These are phyloP conservation scores for Dryas alaskensis DNA, from an alignment of 306 rosid species.

Conservation along the genomic window DNA sequence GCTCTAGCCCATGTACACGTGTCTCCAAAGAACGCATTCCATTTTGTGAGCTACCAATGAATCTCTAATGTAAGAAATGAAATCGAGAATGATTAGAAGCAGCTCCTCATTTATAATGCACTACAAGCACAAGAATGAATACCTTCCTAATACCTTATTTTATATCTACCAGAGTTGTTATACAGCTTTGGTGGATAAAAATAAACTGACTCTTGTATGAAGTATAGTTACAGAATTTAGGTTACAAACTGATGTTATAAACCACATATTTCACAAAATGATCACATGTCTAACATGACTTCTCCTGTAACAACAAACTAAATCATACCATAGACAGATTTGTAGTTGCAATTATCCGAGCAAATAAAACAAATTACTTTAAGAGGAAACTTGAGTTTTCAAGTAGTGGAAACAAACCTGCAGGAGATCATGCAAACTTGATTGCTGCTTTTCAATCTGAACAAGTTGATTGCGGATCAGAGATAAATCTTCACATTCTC, in stretches of 20 bases:
- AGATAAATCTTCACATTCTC: constrained; percentile 67
- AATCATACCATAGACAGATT: not conserved
- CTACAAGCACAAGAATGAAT: not conserved
- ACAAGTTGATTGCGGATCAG: constrained; percentile 75
- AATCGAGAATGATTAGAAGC: constrained; percentile 1
- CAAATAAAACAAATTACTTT: not conserved
- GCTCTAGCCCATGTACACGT: constrained; percentile 93
- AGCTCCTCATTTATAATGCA: not conserved
- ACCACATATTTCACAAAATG: not conserved
- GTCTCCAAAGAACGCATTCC: constrained; percentile 94
- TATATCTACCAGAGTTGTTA: not conserved
- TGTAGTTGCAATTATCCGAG: not conserved
- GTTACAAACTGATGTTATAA: not conserved
- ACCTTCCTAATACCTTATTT: not conserved
- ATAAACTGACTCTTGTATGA: not conserved
- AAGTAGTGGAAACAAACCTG: constrained; percentile 65
- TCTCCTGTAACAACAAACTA: not conserved
- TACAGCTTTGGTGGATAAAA: not conserved
- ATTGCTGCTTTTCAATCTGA: constrained; percentile 94
- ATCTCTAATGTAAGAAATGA: constrained; percentile 47
- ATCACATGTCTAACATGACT: not conserved
- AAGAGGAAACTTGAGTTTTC: not conserved
- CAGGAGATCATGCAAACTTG: constrained; percentile 75
- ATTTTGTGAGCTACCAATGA: constrained; percentile 89
- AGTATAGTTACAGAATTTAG: not conserved